These are phyloP conservation scores for Colletotrichum melonis DNA, from an alignment of 2,329 filamentous ascomycete genomes.

Conservation along the genomic window DNA sequence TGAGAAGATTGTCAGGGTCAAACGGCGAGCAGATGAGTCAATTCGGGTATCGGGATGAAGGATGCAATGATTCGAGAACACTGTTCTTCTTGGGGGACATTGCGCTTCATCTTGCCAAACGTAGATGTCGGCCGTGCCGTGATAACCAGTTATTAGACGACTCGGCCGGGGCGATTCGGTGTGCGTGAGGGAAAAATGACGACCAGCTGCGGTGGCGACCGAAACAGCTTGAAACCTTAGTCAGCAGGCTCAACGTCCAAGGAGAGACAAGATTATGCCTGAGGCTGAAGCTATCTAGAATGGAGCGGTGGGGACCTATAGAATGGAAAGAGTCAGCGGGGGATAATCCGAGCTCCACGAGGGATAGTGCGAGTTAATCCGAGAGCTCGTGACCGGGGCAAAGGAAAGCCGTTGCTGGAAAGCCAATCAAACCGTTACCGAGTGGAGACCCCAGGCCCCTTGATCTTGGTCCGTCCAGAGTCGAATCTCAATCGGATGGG, in stretches of 20 bases:
- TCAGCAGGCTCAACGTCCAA: neutral
- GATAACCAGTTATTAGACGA: neutral
- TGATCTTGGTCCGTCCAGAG: slow-evolving; percentile 6
- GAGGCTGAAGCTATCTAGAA: no score
- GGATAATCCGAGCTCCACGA: neutral
- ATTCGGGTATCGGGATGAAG: neutral
- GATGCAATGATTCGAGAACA: neutral
- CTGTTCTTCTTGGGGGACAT: neutral
- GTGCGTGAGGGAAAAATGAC: neutral
- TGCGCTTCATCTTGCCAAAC: slow-evolving; percentile 1
- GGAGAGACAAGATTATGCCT: neutral
- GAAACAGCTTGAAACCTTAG: slow-evolving; percentile 33
- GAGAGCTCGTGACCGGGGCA: neutral
- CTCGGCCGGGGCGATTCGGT: neutral
- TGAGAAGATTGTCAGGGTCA: neutral
- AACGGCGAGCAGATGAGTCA: neutral
- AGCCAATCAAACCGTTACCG: neutral
- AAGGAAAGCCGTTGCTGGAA: neutral
- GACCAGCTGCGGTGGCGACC: slow-evolving; percentile 1
- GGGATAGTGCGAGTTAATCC: neutral
- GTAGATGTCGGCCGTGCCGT: neutral
- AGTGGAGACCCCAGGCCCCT: neutral
- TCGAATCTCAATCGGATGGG: slow-evolving; percentile 26
- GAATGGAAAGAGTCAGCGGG: neutral
- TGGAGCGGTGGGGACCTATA: no score